Percentiles rank a stretch among this genome's conserved stretches.
phyloP scores from a whole-genome alignment of 208 protist genomes.

The Crithidia sp. region DNA sequence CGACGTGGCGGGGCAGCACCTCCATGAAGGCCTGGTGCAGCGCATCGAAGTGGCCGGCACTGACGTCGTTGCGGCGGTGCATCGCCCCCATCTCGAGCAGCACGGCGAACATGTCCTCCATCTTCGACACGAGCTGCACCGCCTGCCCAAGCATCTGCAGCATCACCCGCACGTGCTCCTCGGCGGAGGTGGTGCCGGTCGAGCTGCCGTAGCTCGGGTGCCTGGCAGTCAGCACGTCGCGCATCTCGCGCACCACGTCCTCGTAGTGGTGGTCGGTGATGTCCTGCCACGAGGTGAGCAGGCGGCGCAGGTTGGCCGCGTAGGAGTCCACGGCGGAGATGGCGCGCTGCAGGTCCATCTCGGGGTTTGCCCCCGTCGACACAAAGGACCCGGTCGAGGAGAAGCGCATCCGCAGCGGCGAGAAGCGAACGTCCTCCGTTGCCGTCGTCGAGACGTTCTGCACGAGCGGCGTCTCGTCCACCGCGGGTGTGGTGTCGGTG shows the following conservation, averaged over 20 bases:
- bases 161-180: conserved; percentile 15
- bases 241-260: not conserved
- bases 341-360: conserved; percentile 8
- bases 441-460: not conserved
- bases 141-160: conserved; percentile 35
- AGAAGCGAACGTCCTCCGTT: not conserved
- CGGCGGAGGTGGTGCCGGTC: not conserved
- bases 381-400: not conserved
- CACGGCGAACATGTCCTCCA: conserved; percentile 23
- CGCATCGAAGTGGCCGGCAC: conserved; percentile 12
- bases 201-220: not conserved
- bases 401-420: conserved; percentile 9
- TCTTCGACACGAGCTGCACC: conserved; percentile 12
- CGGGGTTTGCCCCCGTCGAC: not conserved
- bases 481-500: not conserved
- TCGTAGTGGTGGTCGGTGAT: conserved; percentile 1
- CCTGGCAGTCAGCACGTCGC: not conserved
- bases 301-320: conserved; percentile 2
- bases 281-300: conserved; percentile 9
- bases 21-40: conserved; percentile 26
- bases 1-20: conserved; percentile 8
- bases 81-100: conserved; percentile 34
- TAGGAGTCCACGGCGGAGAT: conserved; percentile 7
- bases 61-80: conserved; percentile 27
- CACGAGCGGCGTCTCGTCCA: not conserved